Conservation (phyloP, 352 stramenopile genomes). For the Phytophthora vignae region DNA sequence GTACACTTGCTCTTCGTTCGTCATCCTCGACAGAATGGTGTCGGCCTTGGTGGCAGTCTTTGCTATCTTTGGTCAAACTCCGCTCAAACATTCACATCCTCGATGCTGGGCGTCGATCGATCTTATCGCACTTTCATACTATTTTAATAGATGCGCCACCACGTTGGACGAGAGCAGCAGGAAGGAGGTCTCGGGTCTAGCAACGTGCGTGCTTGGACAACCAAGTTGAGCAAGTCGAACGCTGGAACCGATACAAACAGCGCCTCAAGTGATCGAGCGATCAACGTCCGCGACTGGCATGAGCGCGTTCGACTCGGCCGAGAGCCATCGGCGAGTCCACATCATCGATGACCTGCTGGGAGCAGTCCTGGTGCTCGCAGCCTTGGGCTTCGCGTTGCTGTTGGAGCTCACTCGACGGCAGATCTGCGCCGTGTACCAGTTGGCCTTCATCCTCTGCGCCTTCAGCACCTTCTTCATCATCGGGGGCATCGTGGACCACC, state of each 20-base stretch:
- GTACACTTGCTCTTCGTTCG: no score
- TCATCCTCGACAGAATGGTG: not conserved
- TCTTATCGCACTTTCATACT: conserved; percentile 15
- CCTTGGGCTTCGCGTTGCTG: conserved; percentile 51
- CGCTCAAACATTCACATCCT: conserved; percentile 13
- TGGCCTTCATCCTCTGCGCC: conserved; percentile 69
- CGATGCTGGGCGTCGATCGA: conserved; percentile 1
- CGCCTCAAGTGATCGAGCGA: not conserved
- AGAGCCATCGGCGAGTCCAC: conserved; percentile 54
- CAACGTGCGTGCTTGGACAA: conserved; percentile 10
- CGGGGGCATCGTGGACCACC: conserved; percentile 75
- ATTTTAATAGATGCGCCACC: conserved; percentile 22
- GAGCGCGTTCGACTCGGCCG: conserved; percentile 25
- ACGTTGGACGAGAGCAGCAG: not conserved
- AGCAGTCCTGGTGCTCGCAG: conserved; percentile 64
- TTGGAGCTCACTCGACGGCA: conserved; percentile 78
- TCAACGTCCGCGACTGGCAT: conserved; percentile 6
- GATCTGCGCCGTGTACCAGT: conserved; percentile 74
- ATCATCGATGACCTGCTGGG: conserved; percentile 84
- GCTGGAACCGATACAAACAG: conserved; percentile 10
- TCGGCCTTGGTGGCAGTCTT: not conserved
- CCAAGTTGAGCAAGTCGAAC: conserved; percentile 15
- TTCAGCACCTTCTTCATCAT: conserved; percentile 67
- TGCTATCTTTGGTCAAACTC: conserved; percentile 12
- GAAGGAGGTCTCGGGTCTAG: not conserved